Conservation (phyloP, 257 asterid species). For the Eustoma russellianum region DNA sequence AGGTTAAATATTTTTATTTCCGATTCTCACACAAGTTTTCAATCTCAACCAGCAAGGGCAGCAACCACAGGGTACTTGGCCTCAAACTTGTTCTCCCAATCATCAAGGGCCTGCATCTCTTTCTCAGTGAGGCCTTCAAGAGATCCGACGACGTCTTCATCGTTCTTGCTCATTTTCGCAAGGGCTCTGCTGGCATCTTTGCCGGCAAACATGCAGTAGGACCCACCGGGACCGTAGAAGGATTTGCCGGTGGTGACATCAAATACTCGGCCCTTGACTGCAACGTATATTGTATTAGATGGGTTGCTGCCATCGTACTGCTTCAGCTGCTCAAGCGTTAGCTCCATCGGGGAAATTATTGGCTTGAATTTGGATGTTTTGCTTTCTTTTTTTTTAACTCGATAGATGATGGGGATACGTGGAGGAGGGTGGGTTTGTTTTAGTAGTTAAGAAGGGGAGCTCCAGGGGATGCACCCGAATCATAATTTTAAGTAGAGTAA, state of each 20-base stretch:
- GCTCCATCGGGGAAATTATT: no score
- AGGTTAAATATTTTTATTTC: no score
- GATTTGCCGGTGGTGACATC: constrained; percentile 76
- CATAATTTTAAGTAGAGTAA: no score
- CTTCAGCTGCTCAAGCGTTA: constrained; percentile 57
- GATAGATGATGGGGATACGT: no score
- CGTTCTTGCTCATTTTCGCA: constrained; percentile 93
- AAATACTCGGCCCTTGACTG: constrained; percentile 61
- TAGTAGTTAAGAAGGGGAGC: no score
- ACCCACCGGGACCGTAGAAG: constrained; percentile 90
- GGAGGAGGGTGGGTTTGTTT: no score
- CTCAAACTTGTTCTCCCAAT: constrained; percentile 95
- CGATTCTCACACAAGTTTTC: neutral
- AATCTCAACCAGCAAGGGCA: constrained; percentile 26
- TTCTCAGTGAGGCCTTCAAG: constrained; percentile 79
- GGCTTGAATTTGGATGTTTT: no score
- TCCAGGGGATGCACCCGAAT: no score
- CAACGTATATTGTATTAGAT: constrained; percentile 86
- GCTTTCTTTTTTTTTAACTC: no score
- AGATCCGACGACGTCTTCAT: constrained; percentile 46
- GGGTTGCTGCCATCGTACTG: constrained; percentile 73
- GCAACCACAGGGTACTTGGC: constrained; percentile 87
- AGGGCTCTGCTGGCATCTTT: constrained; percentile 97
- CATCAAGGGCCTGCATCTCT: constrained; percentile 74
- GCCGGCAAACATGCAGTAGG: constrained; percentile 78